A percentile compares a stretch with the other conserved stretches of the same genome.
These are phyloP conservation scores for Talaromyces amestolkiae DNA, from an alignment of 2,329 filamentous ascomycete genomes.

Conservation along the genomic window DNA sequence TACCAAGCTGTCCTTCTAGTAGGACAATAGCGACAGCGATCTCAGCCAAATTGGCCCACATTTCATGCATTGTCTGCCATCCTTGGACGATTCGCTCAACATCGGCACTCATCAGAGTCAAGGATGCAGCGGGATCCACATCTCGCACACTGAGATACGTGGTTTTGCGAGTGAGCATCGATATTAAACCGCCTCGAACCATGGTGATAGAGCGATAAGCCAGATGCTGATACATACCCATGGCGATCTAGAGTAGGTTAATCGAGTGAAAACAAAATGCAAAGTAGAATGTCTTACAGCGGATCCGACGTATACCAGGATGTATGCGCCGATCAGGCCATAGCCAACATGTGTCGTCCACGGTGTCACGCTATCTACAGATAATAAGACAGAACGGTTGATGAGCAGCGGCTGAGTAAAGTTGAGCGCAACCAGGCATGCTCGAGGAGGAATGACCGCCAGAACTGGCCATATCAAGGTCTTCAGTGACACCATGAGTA, in stretches of 20 bases:
- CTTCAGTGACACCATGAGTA: conserved; percentile 32
- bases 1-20: conserved; percentile 42
- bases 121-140: conserved; percentile 37
- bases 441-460: conserved; percentile 32
- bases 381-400: conserved; percentile 36
- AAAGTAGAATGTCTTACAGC: conserved; percentile 29
- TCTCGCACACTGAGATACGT: conserved; percentile 33
- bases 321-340: conserved; percentile 45
- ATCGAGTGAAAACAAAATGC: not conserved
- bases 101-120: conserved; percentile 49
- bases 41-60: conserved; percentile 47
- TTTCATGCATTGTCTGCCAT: conserved; percentile 44
- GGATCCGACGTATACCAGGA: conserved; percentile 43
- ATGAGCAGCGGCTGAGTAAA: conserved; percentile 41
- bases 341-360: conserved; percentile 39
- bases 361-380: conserved; percentile 29
- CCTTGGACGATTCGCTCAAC: conserved; percentile 45
- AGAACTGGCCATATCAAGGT: conserved; percentile 36
- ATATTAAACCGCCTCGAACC: conserved; percentile 45
- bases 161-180: conserved; percentile 52
- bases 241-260: conserved; percentile 31
- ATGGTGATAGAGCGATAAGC: conserved; percentile 45
- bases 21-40: conserved; percentile 48
- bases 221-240: conserved; percentile 43
- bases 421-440: conserved; percentile 37